phyloP scores from a whole-genome alignment of 768 basidiomycete species.

The Filobasidium wieringae region DNA sequence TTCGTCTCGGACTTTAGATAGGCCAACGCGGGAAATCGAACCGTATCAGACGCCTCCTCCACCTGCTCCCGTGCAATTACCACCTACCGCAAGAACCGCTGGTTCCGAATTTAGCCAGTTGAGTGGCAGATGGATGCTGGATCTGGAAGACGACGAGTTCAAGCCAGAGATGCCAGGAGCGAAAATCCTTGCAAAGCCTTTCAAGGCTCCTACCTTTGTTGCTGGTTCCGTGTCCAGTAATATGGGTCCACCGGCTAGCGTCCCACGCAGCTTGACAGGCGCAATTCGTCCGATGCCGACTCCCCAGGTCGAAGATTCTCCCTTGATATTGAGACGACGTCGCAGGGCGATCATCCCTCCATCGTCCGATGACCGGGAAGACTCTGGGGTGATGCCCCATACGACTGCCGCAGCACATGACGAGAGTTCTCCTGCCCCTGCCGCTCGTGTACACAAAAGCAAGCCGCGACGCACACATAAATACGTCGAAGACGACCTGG shows the following conservation, averaged over 20 bases:
- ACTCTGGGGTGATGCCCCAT: background rate
- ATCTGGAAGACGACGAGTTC: slow-evolving; percentile 17
- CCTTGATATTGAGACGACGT: slow-evolving; percentile 2
- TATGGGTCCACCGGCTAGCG: background rate
- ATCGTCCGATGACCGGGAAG: too few relatives aligned
- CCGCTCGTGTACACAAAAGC: slow-evolving; percentile 3
- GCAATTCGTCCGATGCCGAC: background rate
- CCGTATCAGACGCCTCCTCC: background rate
- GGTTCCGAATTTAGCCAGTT: slow-evolving; percentile 9
- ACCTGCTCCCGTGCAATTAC: background rate
- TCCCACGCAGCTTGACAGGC: background rate
- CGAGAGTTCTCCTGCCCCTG: background rate
- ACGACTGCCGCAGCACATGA: background rate
- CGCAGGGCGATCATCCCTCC: background rate
- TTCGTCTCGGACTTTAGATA: too few relatives aligned
- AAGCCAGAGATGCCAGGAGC: slow-evolving; percentile 1
- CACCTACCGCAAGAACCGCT: background rate
- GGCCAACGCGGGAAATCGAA: too few relatives aligned
- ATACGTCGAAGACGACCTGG: slow-evolving; percentile 29
- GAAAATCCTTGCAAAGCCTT: background rate
- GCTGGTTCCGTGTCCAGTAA: background rate
- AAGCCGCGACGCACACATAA: background rate
- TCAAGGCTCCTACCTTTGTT: background rate
- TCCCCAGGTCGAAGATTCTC: background rate
- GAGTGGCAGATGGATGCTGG: slow-evolving; percentile 18